Conservation (phyloP, 345 rosid genomes). For the Angophora floribunda region DNA sequence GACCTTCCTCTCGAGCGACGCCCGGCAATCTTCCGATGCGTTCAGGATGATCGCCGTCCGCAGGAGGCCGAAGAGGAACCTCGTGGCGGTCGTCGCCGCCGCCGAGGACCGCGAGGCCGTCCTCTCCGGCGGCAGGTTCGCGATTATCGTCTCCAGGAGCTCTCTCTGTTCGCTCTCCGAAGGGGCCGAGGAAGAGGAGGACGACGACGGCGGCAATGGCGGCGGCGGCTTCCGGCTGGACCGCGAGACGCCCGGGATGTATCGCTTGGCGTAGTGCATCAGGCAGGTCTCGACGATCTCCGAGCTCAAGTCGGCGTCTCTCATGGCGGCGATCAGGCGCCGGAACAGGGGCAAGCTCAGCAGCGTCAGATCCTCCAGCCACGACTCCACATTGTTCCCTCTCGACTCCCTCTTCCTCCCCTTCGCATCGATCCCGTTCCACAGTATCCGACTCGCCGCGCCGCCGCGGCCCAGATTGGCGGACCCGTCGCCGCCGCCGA, state of each 20-base stretch:
- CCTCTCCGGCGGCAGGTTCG: slow-evolving; percentile 53
- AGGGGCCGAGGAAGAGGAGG: slow-evolving; percentile 23
- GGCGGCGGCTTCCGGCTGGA: slow-evolving; percentile 59
- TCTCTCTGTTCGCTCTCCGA: slow-evolving; percentile 79
- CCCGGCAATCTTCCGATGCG: slow-evolving; percentile 55
- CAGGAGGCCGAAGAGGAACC: slow-evolving; percentile 63
- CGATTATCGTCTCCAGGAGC: slow-evolving; percentile 51
- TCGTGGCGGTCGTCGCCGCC: slow-evolving; percentile 30
- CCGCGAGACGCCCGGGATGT: slow-evolving; percentile 76
- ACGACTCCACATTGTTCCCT: slow-evolving; percentile 30
- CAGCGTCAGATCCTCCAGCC: slow-evolving; percentile 67
- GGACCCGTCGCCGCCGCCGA: slow-evolving; percentile 43
- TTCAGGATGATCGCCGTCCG: slow-evolving; percentile 77
- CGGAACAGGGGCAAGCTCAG: slow-evolving; percentile 45
- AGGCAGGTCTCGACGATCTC: slow-evolving; percentile 75
- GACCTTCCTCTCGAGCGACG: slow-evolving; percentile 66
- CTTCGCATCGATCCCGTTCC: slow-evolving; percentile 48
- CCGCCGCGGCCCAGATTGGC: not conserved
- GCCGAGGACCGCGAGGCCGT: slow-evolving; percentile 29
- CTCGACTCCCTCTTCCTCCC: slow-evolving; percentile 21
- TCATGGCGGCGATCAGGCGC: slow-evolving; percentile 57
- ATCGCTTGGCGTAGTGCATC: slow-evolving; percentile 62
- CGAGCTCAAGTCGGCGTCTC: slow-evolving; percentile 34
- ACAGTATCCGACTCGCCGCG: slow-evolving; percentile 22
- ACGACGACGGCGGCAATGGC: slow-evolving; percentile 24